Conservation (phyloP, 306 rosid genomes). For the Purshia tridentata region DNA sequence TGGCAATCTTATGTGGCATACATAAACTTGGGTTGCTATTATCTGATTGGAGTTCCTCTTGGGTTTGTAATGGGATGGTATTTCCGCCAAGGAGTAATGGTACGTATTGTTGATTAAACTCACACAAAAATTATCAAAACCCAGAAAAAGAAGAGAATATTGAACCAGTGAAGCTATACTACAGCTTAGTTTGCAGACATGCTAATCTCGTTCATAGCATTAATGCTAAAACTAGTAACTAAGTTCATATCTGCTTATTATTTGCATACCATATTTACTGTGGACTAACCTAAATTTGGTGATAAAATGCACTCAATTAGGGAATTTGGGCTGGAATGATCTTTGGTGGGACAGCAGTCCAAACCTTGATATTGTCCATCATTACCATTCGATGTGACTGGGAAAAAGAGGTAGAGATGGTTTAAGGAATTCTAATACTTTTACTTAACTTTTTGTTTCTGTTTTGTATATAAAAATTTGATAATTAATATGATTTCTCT, state of each 20-base stretch:
- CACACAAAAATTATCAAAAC: no score
- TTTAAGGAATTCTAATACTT: background rate
- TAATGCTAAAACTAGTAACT: no score
- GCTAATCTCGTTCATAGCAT: no score
- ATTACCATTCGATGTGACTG: slow-evolving; percentile 62
- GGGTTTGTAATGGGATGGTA: slow-evolving; percentile 70
- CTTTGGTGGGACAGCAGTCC: slow-evolving; percentile 62
- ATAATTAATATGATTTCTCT: background rate
- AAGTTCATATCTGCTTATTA: background rate
- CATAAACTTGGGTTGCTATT: slow-evolving; percentile 82
- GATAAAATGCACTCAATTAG: slow-evolving; percentile 23
- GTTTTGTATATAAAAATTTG: background rate
- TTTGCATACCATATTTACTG: background rate
- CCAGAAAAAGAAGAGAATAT: no score
- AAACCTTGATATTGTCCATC: slow-evolving; percentile 48
- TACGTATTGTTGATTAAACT: slow-evolving; percentile 11
- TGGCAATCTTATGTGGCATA: slow-evolving; percentile 89
- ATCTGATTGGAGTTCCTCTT: slow-evolving; percentile 69
- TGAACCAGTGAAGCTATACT: no score
- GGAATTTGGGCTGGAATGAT: slow-evolving; percentile 75
- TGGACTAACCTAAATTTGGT: background rate
- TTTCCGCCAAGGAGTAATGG: slow-evolving; percentile 71
- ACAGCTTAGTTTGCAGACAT: no score
- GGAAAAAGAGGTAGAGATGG: slow-evolving; percentile 52
- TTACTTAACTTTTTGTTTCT: background rate